These are phyloP conservation scores for Poa annua DNA, from an alignment of 176 grass and related monocot species.

Conservation along the genomic window DNA sequence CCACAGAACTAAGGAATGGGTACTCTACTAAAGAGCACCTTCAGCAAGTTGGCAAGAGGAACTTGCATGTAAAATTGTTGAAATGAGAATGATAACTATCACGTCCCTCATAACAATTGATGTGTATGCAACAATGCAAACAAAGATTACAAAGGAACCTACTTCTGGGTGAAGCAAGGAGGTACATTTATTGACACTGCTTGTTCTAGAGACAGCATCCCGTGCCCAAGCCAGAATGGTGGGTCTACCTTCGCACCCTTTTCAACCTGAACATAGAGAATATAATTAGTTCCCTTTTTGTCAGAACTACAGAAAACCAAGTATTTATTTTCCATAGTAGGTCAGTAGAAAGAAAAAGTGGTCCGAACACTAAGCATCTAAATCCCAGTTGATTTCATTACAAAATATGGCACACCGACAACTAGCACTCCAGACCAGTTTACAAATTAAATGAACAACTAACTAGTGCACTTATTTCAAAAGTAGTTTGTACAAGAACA, in stretches of 20 bases:
- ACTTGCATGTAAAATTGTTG: neutral
- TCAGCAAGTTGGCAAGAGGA: neutral
- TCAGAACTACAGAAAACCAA: neutral
- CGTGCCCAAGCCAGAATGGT: conserved; percentile 85
- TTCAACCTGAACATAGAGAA: conserved; percentile 63
- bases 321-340: neutral
- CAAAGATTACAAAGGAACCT: conserved; percentile 35
- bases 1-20: neutral
- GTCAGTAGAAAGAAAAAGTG: neutral
- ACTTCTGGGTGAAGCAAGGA: conserved; percentile 84
- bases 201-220: conserved; percentile 68
- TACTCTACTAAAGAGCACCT: neutral
- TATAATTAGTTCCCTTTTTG: neutral
- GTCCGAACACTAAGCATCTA: neutral
- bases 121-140: neutral
- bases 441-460: neutral
- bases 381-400: neutral
- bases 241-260: conserved; percentile 88
- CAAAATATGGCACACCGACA: neutral
- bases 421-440: neutral
- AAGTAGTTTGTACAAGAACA: neutral
- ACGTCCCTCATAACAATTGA: neutral
- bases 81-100: neutral
- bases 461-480: neutral
- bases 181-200: conserved; percentile 70